A percentile compares a stretch with the other conserved stretches of the same genome.
phyloP scores from a whole-genome alignment of 2,329 filamentous ascomycete genomes.

The Hypoxylon sp. region DNA sequence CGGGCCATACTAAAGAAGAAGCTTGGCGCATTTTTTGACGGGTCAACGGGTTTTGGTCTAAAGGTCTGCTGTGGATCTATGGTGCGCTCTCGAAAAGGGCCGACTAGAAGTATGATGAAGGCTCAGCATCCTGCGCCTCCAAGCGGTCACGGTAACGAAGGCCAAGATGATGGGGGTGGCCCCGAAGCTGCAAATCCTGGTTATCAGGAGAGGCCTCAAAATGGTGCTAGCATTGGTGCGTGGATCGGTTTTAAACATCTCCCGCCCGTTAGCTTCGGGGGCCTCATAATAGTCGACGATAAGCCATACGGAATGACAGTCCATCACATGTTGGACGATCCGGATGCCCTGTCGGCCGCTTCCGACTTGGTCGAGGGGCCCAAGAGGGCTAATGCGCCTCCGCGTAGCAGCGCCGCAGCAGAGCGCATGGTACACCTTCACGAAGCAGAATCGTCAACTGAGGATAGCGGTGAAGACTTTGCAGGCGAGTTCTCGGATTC shows the following conservation, averaged over 20 bases:
- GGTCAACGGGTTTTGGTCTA: conserved; percentile 70
- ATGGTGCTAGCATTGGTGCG: conserved; percentile 92
- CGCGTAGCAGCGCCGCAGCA: conserved; percentile 46
- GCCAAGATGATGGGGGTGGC: conserved; percentile 56
- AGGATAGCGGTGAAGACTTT: conserved; percentile 65
- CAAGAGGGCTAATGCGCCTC: conserved; percentile 38
- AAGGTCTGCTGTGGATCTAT: conserved; percentile 80
- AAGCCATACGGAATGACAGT: conserved; percentile 94
- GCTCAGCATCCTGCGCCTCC: conserved; percentile 44
- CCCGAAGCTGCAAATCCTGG: conserved; percentile 72
- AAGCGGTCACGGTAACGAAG: conserved; percentile 50
- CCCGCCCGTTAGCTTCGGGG: conserved; percentile 91
- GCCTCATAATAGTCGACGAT: conserved; percentile 85
- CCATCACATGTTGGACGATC: conserved; percentile 92
- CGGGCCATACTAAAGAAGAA: conserved; percentile 77
- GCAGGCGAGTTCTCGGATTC: conserved; percentile 73
- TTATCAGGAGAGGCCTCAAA: conserved; percentile 82
- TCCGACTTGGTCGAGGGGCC: conserved; percentile 25
- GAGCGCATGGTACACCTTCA: conserved; percentile 41
- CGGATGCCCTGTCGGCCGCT: conserved; percentile 46
- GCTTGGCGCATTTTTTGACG: conserved; percentile 74
- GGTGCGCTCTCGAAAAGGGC: conserved; percentile 67
- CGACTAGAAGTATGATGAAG: conserved; percentile 57
- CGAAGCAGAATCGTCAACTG: conserved; percentile 55
- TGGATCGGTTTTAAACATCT: conserved; percentile 88